Base-by-base conservation (phyloP, 768 basidiomycete genomes). In the Chalciporus sphaerocephalus region DNA sequence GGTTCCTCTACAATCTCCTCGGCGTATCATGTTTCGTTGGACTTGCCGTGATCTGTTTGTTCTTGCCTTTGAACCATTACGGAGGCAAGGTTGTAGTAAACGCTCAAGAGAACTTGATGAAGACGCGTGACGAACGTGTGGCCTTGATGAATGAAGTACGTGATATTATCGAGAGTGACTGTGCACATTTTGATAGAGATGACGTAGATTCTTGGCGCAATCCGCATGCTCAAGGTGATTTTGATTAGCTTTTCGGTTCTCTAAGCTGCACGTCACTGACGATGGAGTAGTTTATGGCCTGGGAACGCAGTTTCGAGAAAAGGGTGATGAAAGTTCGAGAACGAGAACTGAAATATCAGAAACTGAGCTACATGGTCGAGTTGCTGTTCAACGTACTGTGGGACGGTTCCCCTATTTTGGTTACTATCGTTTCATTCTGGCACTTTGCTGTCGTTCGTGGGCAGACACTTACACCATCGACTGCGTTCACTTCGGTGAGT, bases 241-340 rank as follows among this genome's bases (percentile, higher is more conserved):
- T n/a, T 34, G 17, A 38, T n/a, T 2, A n/a, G n/a, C n/a, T n/a
- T 16, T 25, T 48, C 2, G 8, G 15, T 38, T 21, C 6, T 6
- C 2, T 1, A 24, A 28, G 15, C 3, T 12, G 13, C 17, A 10
- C 38, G 5, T 11, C 17, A 18, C 30, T 44, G 25, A 65, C 35
- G 10, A 21, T 5, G 2, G 28, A 34, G 18, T 55, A 86, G 83
- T 96, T 94, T 66, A 94, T 95, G 91, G 92, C 91, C 13, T 85
- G 83, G 92, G 92, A 96, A 63, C 81, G 92, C 20, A 90, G 81
- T 59, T 94, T 94, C 55, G 92, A 95, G 66, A 72, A 74, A 18
- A 75, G 74, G 9, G 82, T 93, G 1, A 62, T 86, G 42, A 80
- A 76, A 41, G 72, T 95, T 48, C 79, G 92, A 20, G 81, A 81